Percentiles rank a stretch among this genome's conserved stretches.
phyloP scores from a whole-genome alignment of 352 stramenopile genomes.

The Thraustochytrium sp. region DNA sequence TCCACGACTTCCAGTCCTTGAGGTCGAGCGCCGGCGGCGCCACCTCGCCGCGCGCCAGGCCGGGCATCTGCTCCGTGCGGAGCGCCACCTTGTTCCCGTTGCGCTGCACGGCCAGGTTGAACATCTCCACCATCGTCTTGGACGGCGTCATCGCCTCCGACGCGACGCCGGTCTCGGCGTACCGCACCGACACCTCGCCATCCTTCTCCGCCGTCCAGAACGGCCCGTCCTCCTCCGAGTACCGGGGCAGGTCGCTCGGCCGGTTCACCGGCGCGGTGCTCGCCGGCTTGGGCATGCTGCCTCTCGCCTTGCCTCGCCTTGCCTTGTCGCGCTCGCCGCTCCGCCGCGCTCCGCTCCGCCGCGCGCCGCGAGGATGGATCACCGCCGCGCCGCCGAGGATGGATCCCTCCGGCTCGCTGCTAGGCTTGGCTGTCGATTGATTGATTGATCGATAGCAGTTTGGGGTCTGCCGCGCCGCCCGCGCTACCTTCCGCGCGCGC shows the following conservation, averaged over 20 bases:
- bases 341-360: no score
- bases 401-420: no score
- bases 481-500: no score
- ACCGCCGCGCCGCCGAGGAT: no score
- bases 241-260: background rate
- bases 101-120: conserved; percentile 49
- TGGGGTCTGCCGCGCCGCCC: no score
- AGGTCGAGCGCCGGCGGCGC: background rate
- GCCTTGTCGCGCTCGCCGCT: no score
- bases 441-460: no score
- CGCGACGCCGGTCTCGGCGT: background rate
- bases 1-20: conserved; percentile 46
- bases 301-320: no score
- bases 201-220: conserved; percentile 4
- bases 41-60: background rate
- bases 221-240: background rate
- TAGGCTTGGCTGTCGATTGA: no score
- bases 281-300: conserved; percentile 46
- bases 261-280: conserved; percentile 31
- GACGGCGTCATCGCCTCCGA: background rate
- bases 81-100: conserved; percentile 48
- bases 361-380: no score
- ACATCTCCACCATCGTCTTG: conserved; percentile 54
- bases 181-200: background rate
- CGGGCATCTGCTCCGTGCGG: conserved; percentile 12